Evolutionary conservation across 1,284 basidiomycete genomes (phyloP).

Genomic region (Irpex rosettiformis): DNA sequence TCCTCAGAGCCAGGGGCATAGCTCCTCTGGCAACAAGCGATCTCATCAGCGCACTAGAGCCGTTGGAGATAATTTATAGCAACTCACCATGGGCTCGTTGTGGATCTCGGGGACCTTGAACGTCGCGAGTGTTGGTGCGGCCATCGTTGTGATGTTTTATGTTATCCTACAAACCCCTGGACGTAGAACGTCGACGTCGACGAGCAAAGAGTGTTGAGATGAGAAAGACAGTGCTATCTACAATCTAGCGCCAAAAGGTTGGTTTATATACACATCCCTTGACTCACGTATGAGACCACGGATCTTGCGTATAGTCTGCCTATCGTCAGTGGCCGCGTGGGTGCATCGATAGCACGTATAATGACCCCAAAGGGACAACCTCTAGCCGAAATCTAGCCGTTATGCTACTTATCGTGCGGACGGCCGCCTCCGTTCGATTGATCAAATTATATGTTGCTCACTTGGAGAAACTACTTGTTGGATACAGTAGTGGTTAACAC

Average conservation of each 20-base stretch:
- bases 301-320: background rate
- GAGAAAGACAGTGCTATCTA: background rate
- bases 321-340: background rate
- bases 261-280: background rate
- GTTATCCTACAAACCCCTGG: background rate
- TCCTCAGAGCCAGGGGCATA: slow-evolving; percentile 85
- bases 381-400: no score
- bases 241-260: background rate
- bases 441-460: background rate
- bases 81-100: slow-evolving; percentile 89
- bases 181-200: background rate
- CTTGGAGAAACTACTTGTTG: background rate
- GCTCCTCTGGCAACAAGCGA: slow-evolving; percentile 34
- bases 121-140: slow-evolving; percentile 70
- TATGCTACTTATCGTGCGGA: background rate
- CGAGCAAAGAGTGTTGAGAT: background rate
- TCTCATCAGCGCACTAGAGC: background rate
- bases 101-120: slow-evolving; percentile 82
- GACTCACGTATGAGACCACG: background rate
- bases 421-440: background rate
- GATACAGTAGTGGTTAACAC: no score
- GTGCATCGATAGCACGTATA: background rate
- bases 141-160: slow-evolving; percentile 18
- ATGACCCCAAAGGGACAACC: background rate
- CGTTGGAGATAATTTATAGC: background rate